Base-by-base conservation (phyloP, 1,284 basidiomycete species). In the Apiotrichum montevideense region DNA sequence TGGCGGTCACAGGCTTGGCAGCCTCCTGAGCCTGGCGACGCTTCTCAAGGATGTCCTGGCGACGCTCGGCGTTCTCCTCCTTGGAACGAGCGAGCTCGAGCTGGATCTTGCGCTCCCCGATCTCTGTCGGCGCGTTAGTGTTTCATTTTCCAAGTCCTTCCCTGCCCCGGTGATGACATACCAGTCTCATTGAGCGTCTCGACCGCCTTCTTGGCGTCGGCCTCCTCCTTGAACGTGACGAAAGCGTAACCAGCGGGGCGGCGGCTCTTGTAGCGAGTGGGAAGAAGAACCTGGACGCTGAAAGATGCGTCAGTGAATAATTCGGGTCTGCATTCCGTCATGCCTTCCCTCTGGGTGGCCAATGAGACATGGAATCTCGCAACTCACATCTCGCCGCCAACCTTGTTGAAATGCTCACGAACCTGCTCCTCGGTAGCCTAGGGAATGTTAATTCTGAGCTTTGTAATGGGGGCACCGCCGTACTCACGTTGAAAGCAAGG, bases 61-160 rank as follows among this genome's bases (percentile, higher is more conserved):
- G 60, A n/a, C 71, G 65, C 55, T 87, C 86, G 76, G 82, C 85
- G 77, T 81, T 85, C 66, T 84, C 88, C 78, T 84, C 86, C 81
- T 90, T 90, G 78, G 90, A 87, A 79, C 92, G 92, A 72, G 92
- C 93, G 72, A 90, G 80, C 80, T 94, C 87, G 77, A 95, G 82
- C 76, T 88, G 86, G 74, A 94, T 84, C 76, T 81, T 81, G 74
- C 92, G 90, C 63, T 87, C 89, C 63, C 90, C 87, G 75, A 95
- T 85, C 76, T 92, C 74, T 76, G 60, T 14, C 29, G 3, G n/a
- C 15, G 40, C 42, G 47, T 54, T 35, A 51, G 41, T 21, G 42
- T n/a, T 14, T 34, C 32, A 21, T 46, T 5, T 7, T 34, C 52
- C n/a, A 13, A 32, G 45, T 35, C 3, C 35, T 2, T 52, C 43